phyloP scores from a whole-genome alignment of 306 rosid species.

The Biancaea sappan region DNA sequence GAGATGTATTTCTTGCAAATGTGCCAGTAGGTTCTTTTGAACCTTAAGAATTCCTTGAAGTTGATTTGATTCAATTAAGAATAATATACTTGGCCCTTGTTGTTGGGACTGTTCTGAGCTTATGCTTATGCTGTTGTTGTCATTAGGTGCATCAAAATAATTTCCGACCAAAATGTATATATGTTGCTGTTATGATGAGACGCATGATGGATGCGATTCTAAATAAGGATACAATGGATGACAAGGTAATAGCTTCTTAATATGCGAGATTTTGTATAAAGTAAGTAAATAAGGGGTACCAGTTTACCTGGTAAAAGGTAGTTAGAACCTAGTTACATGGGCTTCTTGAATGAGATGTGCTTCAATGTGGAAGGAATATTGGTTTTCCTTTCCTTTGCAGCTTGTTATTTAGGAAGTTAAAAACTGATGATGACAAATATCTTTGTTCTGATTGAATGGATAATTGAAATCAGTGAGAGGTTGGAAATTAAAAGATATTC shows the following conservation, averaged over 20 bases:
- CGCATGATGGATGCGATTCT: conserved; percentile 93
- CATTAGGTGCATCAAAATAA: conserved; percentile 62
- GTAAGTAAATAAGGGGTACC: neutral
- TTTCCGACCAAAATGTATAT: conserved; percentile 83
- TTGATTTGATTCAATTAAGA: conserved; percentile 24
- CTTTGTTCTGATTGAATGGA: neutral
- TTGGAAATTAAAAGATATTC: neutral
- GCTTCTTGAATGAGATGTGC: neutral
- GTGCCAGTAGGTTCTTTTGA: conserved; percentile 63
- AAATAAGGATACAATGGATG: conserved; percentile 94
- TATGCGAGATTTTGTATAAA: neutral
- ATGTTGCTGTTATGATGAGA: conserved; percentile 86
- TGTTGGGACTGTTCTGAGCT: conserved; percentile 28
- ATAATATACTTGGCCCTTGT: conserved; percentile 12
- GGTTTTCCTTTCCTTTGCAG: neutral
- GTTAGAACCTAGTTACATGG: neutral
- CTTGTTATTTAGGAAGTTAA: neutral
- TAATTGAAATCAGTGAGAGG: neutral
- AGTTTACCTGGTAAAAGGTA: conserved; percentile 4
- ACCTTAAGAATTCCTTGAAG: conserved; percentile 11
- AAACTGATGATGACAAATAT: neutral
- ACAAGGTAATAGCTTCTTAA: conserved; percentile 62
- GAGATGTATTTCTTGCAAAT: conserved; percentile 78
- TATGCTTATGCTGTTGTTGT: conserved; percentile 22
- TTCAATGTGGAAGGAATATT: neutral